A percentile compares a stretch with the other conserved stretches of the same genome.
These are phyloP conservation scores for Euphorbia lathyris DNA, from an alignment of 345 rosid species.

Conservation along the genomic window DNA sequence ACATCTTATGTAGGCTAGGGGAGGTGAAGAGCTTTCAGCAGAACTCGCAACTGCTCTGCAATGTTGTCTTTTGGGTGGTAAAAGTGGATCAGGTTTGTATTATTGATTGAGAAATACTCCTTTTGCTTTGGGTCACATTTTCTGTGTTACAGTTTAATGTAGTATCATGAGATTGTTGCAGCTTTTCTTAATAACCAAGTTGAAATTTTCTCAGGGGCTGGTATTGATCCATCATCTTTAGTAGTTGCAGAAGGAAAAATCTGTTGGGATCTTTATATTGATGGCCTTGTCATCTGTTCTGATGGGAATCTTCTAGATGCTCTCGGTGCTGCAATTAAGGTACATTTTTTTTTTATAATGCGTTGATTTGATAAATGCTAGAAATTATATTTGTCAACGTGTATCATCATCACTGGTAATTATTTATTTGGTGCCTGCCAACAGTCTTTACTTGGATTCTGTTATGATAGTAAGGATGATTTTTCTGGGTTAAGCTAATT, in stretches of 20 bases:
- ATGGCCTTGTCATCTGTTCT: conserved; percentile 80
- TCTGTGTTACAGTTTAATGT: not conserved
- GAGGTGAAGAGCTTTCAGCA: conserved; percentile 80
- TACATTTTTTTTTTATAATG: conserved; percentile 15
- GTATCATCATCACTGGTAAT: not conserved
- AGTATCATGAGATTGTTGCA: not conserved
- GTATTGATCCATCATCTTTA: conserved; percentile 71
- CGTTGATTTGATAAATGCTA: not conserved
- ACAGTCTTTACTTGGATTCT: no score
- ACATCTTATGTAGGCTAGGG: conserved; percentile 67
- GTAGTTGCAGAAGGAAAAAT: conserved; percentile 74
- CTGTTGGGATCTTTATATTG: conserved; percentile 91
- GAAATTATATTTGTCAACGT: not conserved
- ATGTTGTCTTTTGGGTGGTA: conserved; percentile 79
- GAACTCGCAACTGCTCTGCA: conserved; percentile 77
- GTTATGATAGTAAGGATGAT: no score
- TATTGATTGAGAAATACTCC: not conserved
- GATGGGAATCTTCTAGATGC: conserved; percentile 85
- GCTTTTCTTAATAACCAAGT: conserved; percentile 11
- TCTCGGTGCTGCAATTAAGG: conserved; percentile 82
- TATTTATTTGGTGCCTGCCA: not conserved
- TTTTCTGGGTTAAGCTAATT: not conserved
- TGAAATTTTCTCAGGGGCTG: conserved; percentile 55
- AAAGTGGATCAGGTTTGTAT: conserved; percentile 76
- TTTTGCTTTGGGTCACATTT: not conserved